A percentile compares a stretch with the other conserved stretches of the same genome.
These are phyloP conservation scores for Saccharomycopsis capsularis DNA, from an alignment of 805 yeast species.

Conservation along the genomic window DNA sequence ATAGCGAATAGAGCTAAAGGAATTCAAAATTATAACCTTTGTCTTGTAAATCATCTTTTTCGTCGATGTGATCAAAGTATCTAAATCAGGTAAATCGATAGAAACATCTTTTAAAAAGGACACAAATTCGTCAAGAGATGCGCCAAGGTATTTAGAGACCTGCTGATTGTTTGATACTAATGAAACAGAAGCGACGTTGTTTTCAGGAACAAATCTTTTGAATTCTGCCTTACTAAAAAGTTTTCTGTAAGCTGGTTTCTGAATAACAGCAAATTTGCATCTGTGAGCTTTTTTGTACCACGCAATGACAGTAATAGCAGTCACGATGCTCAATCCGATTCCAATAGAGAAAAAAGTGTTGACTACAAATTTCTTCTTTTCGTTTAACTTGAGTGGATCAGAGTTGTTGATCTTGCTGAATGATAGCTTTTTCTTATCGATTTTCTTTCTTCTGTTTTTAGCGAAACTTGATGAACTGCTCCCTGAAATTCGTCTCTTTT, in stretches of 20 bases:
- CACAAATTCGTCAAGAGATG: no score
- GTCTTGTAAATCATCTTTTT: slow-evolving; percentile 14
- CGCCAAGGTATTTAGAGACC: no score
- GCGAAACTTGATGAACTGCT: slow-evolving; percentile 3
- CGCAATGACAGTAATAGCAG: slow-evolving; percentile 16
- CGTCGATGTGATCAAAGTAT: slow-evolving; percentile 3
- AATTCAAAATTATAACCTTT: slow-evolving; percentile 5
- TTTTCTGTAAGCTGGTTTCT: not conserved
- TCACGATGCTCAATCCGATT: slow-evolving; percentile 16
- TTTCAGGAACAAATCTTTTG: no score
- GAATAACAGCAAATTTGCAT: no score
- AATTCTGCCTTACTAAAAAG: not conserved
- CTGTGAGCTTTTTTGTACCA: slow-evolving; percentile 4
- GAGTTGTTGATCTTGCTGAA: slow-evolving; percentile 15
- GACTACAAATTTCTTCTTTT: slow-evolving; percentile 11
- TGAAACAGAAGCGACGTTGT: not conserved
- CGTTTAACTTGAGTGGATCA: slow-evolving; percentile 15
- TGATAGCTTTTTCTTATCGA: slow-evolving; percentile 12
- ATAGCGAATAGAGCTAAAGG: no score
- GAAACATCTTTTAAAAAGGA: no score
- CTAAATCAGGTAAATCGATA: no score
- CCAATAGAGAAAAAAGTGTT: slow-evolving; percentile 11
- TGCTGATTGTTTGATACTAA: not conserved
- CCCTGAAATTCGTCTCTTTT: slow-evolving; percentile 3
- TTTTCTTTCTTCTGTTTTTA: slow-evolving; percentile 6